Percentiles rank a stretch among this genome's conserved stretches.
Conservation (phyloP, 768 basidiomycete species). For the Lepiota subincarnata region DNA sequence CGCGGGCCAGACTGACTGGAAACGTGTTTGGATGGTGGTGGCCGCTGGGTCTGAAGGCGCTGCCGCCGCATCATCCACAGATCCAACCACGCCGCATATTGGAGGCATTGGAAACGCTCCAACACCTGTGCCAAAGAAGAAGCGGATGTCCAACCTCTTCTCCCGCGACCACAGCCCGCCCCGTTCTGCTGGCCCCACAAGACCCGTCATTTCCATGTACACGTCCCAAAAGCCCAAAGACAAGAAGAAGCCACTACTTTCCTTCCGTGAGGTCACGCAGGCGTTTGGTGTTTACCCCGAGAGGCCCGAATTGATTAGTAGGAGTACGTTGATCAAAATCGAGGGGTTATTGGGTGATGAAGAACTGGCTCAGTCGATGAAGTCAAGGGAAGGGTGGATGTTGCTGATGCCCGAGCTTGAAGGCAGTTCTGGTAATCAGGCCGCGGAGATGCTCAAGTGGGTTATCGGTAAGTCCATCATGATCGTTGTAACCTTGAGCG, state of each 20-base stretch:
- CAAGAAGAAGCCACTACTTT: slow-evolving; percentile 66
- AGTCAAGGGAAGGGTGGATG: slow-evolving; percentile 76
- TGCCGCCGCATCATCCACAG: slow-evolving; percentile 18
- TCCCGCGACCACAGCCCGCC: slow-evolving; percentile 37
- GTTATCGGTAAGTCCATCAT: slow-evolving; percentile 59
- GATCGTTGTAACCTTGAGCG: background rate
- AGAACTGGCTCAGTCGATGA: slow-evolving; percentile 60
- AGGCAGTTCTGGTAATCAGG: slow-evolving; percentile 46
- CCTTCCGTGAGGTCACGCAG: slow-evolving; percentile 68
- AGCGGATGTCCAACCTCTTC: slow-evolving; percentile 70
- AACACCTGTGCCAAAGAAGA: slow-evolving; percentile 30
- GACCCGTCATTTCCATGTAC: slow-evolving; percentile 53
- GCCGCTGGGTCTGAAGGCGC: slow-evolving; percentile 40
- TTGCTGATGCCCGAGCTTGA: slow-evolving; percentile 89
- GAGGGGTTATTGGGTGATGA: slow-evolving; percentile 84
- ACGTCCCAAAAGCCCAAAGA: slow-evolving; percentile 67
- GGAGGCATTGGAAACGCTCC: background rate
- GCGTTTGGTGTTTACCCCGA: slow-evolving; percentile 96
- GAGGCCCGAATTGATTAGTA: slow-evolving; percentile 84
- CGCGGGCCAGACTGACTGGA: slow-evolving; percentile 98
- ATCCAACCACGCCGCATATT: slow-evolving; percentile 12
- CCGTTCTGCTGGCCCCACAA: slow-evolving; percentile 23
- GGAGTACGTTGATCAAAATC: slow-evolving; percentile 88
- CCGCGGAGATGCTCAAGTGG: slow-evolving; percentile 89
- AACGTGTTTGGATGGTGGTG: slow-evolving; percentile 82